A percentile compares a stretch with the other conserved stretches of the same genome.
Conservation (phyloP, 1,139 yeast genomes). For the Scheffersomyces quercinus region DNA sequence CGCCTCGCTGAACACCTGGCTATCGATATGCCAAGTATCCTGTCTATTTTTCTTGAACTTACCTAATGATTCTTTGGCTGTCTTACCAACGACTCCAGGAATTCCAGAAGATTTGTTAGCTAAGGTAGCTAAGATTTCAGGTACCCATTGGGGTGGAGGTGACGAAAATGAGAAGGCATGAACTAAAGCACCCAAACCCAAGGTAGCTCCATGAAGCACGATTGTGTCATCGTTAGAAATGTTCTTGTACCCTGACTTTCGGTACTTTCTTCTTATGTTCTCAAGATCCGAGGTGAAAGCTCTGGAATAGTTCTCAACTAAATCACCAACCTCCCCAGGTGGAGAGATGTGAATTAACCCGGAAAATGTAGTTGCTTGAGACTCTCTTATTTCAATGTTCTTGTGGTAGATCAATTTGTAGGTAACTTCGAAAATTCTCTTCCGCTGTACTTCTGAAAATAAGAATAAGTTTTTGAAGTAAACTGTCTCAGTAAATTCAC, state of each 20-base stretch:
- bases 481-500: slow-evolving; percentile 72
- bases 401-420: slow-evolving; percentile 58
- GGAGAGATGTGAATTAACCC: slow-evolving; percentile 83
- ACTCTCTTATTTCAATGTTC: slow-evolving; percentile 74
- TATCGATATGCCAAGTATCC: slow-evolving; percentile 95
- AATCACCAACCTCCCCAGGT: slow-evolving; percentile 47
- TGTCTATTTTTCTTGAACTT: slow-evolving; percentile 90
- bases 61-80: slow-evolving; percentile 81
- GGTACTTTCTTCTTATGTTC: slow-evolving; percentile 29
- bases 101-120: slow-evolving; percentile 70
- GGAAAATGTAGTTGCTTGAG: slow-evolving; percentile 74
- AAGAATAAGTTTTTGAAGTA: slow-evolving; percentile 71
- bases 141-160: slow-evolving; percentile 93
- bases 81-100: slow-evolving; percentile 77
- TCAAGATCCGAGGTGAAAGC: slow-evolving; percentile 33
- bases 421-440: slow-evolving; percentile 52
- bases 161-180: slow-evolving; percentile 89
- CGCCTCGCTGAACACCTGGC: slow-evolving; percentile 69
- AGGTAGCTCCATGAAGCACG: slow-evolving; percentile 78
- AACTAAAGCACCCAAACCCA: slow-evolving; percentile 86
- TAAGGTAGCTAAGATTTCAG: slow-evolving; percentile 65
- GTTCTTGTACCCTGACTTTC: slow-evolving; percentile 30
- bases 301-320: slow-evolving; percentile 26
- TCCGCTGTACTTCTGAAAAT: slow-evolving; percentile 51
- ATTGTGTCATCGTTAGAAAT: slow-evolving; percentile 43